These are phyloP conservation scores for Phytophthora tentaculata DNA, from an alignment of 352 stramenopile genomes.

Conservation along the genomic window DNA sequence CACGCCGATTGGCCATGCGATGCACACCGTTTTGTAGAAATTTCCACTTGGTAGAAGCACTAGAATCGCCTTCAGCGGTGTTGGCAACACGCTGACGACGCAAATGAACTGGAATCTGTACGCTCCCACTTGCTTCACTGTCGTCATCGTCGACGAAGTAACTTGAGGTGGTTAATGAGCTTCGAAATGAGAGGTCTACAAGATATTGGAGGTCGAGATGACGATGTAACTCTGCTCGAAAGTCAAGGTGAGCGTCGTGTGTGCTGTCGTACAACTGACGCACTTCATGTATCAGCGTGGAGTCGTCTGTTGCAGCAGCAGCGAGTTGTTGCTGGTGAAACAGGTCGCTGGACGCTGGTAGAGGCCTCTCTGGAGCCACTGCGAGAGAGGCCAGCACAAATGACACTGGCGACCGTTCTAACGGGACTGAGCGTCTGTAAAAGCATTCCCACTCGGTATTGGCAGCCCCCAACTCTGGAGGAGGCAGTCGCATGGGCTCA, in stretches of 20 bases:
- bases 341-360: slow-evolving; percentile 62
- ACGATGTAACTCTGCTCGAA: slow-evolving; percentile 59
- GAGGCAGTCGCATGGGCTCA: slow-evolving; percentile 41
- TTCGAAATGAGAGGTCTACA: slow-evolving; percentile 72
- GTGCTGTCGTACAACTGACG: slow-evolving; percentile 71
- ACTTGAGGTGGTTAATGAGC: slow-evolving; percentile 63
- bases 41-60: slow-evolving; percentile 50
- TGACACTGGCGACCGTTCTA: slow-evolving; percentile 73
- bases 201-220: slow-evolving; percentile 72
- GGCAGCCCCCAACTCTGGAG: no score
- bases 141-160: slow-evolving; percentile 64
- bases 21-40: slow-evolving; percentile 44
- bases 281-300: slow-evolving; percentile 68
- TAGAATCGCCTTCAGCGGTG: slow-evolving; percentile 21
- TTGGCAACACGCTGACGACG: slow-evolving; percentile 22
- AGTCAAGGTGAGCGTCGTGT: slow-evolving; percentile 64
- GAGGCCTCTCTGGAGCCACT: slow-evolving; percentile 50
- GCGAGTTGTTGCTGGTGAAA: slow-evolving; percentile 64
- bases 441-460: slow-evolving; percentile 62
- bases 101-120: slow-evolving; percentile 50
- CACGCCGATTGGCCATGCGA: slow-evolving; percentile 50
- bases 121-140: slow-evolving; percentile 30
- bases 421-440: slow-evolving; percentile 59
- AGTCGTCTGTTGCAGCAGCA: slow-evolving; percentile 52
- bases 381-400: slow-evolving; percentile 70